Conservation (phyloP, 2,329 filamentous ascomycete genomes). For the Ustulina deusta region DNA sequence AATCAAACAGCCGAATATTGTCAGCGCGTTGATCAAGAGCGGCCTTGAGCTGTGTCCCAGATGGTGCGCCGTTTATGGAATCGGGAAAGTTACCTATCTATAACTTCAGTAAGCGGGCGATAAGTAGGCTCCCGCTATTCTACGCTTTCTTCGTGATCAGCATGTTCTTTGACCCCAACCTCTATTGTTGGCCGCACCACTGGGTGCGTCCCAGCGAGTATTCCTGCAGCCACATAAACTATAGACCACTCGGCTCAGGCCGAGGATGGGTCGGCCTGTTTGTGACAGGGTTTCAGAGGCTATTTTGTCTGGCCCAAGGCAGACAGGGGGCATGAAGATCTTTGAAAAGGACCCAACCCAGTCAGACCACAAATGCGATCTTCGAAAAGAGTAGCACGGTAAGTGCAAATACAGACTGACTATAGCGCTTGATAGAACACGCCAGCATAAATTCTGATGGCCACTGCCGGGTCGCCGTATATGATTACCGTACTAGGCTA, state of each 20-base stretch:
- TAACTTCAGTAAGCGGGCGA: background rate
- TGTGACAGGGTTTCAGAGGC: conserved; percentile 49
- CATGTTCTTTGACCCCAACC: background rate
- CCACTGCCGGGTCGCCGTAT: background rate
- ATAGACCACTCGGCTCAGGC: conserved; percentile 47
- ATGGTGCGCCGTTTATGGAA: background rate
- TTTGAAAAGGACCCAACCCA: conserved; percentile 7
- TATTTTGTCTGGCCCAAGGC: conserved; percentile 42
- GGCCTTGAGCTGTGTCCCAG: background rate
- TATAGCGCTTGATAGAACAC: background rate
- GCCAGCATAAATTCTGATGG: background rate
- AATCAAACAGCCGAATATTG: background rate
- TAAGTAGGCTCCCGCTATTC: background rate
- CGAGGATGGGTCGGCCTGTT: conserved; percentile 47
- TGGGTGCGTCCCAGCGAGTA: conserved; percentile 20
- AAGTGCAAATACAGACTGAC: background rate
- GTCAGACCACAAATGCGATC: conserved; percentile 17
- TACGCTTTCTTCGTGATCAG: background rate
- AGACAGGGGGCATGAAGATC: conserved; percentile 32
- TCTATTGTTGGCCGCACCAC: conserved; percentile 3
- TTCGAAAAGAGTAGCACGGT: background rate
- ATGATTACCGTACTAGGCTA: background rate
- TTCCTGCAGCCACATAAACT: conserved; percentile 41
- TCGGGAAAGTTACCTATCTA: background rate
- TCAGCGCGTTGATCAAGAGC: background rate